Conservation (phyloP, 768 basidiomycete species). For the Exidia glandulosa region DNA sequence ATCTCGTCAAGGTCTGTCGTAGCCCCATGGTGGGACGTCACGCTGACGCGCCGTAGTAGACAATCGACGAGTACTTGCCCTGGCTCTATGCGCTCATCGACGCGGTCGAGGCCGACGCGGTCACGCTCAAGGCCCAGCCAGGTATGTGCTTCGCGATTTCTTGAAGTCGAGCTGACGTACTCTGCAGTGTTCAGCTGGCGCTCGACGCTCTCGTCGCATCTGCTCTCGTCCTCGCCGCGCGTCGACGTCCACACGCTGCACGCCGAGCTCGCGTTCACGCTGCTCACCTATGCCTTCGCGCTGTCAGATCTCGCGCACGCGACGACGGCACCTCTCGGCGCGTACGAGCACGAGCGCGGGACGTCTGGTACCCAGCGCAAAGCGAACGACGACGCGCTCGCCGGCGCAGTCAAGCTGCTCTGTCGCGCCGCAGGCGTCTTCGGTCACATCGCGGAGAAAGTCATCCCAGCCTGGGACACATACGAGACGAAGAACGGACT, state of each 20-base stretch:
- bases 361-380: conserved; percentile 69
- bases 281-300: conserved; percentile 78
- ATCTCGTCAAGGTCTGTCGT: conserved; percentile 63
- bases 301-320: conserved; percentile 71
- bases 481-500: conserved; percentile 21
- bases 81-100: conserved; percentile 60
- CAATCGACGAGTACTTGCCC: conserved; percentile 84
- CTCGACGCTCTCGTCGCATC: conserved; percentile 64
- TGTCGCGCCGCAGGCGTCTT: conserved; percentile 79
- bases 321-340: conserved; percentile 60
- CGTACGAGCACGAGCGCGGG: conserved; percentile 66
- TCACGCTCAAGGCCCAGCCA: conserved; percentile 59
- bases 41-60: conserved; percentile 28
- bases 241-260: conserved; percentile 56
- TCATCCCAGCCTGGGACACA: conserved; percentile 60
- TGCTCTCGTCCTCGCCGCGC: conserved; percentile 57
- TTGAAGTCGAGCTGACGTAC: background rate
- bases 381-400: conserved; percentile 72
- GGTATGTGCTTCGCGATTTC: conserved; percentile 51
- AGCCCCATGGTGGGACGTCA: background rate
- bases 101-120: conserved; percentile 59
- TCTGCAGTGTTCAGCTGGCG: conserved; percentile 86
- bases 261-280: conserved; percentile 70
- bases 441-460: conserved; percentile 53
- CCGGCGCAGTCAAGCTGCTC: conserved; percentile 71